Evolutionary conservation across 2,329 filamentous ascomycete species (phyloP).

Genomic region (Cordyceps militaris): DNA sequence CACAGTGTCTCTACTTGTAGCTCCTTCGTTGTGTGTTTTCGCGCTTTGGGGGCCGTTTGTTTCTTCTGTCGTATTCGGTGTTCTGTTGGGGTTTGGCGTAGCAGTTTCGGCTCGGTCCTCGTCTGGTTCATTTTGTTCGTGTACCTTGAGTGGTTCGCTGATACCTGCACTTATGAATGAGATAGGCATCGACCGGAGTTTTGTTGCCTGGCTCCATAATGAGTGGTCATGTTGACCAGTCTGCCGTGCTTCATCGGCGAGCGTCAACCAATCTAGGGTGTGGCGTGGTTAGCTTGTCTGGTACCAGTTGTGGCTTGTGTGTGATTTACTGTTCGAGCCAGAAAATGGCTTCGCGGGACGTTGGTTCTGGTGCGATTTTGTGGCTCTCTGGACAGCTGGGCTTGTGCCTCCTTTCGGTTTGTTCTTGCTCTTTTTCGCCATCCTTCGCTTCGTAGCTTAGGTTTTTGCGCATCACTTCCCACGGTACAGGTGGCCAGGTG

Average conservation of each 20-base stretch:
- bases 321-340: too few relatives aligned
- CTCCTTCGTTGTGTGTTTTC: slow-evolving; percentile 13
- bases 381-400: background rate
- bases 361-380: background rate
- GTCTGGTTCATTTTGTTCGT: background rate
- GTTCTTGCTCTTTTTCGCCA: background rate
- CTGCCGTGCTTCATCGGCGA: slow-evolving; percentile 20
- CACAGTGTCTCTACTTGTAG: background rate
- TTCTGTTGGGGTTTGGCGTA: background rate
- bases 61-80: background rate
- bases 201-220: slow-evolving; percentile 31
- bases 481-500: background rate
- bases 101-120: slow-evolving; percentile 23
- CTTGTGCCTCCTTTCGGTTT: background rate
- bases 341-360: background rate
- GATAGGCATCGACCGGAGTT: slow-evolving; percentile 43
- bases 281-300: background rate
- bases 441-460: background rate
- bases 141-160: slow-evolving; percentile 36
- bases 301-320: too few relatives aligned
- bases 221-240: slow-evolving; percentile 15
- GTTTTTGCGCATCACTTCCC: background rate
- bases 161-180: slow-evolving; percentile 47
- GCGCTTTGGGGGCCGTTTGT: slow-evolving; percentile 16
- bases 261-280: slow-evolving; percentile 14